Evolutionary conservation across 139 green algal species (phyloP), one percentile per base, ranked within the genome.

Genomic region (Coelastrella sp.): DNA sequence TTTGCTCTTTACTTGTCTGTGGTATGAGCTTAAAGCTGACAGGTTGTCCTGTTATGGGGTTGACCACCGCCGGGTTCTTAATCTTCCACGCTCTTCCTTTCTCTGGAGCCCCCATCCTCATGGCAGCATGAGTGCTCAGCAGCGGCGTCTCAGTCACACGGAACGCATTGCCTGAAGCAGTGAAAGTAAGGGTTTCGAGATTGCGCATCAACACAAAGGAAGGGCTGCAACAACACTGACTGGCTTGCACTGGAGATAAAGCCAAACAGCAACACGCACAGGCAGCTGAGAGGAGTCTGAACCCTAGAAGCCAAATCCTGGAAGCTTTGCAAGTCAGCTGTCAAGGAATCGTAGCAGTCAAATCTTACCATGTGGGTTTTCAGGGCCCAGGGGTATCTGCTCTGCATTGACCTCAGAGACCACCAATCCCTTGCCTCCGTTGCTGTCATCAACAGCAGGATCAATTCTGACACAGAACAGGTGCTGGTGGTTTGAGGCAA

Each of bases 381-480:
- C 48, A 0, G 92, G 92, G 2, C 93, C 94, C 41, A 89, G 34
- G 3, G 92, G 89, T 68, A 96, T 85, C 4, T 84, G 50, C 63
- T 90, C 79, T 15, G 90, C 88, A 35, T 98, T 92, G 17, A 92
- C 72, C 84, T 95, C 89, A 4, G 78, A 34, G 41, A 95, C 81
- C 41, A 91, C 48, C 83, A 96, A 62, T 37, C 88, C 68, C 78
- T 82, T 89, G 87, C 35, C 27, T 2, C 50, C 85, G 0, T 34
- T 19, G 4, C 19, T 21, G 83, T 93, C 91, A 80, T 98, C 95
- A 0, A 98, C 81, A 0, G 94, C 88, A 41, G 92, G 92, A 87
- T 98, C 94, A 45, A 98, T 67, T 23, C 95, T 86, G 45, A 91
- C 90, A 60, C 89, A 92, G 84, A 98, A 98, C 66, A 97, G 95